Evolutionary conservation across 73 alveolate genomes (phyloP), one percentile per base, ranked within the genome.

Genomic region (Effrenium voratum): DNA sequence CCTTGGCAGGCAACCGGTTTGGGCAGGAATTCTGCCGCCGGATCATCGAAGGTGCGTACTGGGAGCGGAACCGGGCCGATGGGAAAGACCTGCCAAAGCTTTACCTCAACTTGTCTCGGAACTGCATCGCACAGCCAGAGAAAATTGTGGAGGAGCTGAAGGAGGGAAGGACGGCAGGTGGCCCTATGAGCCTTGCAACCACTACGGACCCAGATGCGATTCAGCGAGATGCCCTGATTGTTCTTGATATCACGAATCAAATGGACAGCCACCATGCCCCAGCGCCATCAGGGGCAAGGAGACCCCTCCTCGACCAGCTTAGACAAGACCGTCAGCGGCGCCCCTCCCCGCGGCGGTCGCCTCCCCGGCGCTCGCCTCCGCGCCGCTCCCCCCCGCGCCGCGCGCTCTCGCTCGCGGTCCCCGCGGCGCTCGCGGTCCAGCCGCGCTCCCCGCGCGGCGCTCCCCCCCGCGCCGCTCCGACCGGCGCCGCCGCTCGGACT

Each of bases 11-110:
- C 82, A 72, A 72, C 49, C 82, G 82, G 34, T 72, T 72, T 32
- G 82, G 82, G 34, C 82, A 72, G 26, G 82, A 72, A 47, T 72
- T 72, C n/a, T 72, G 82, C 47, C 82, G 82, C 34, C 82, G 82
- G 10, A 72, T 72, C 82, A 72, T 72, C 15, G 82, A 72, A 34
- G 82, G 82, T 30, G 82, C 82, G 30, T 72, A 72, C 82, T 72
- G 82, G 82, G 82, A 72, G 46, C 82, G 82, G 30, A 72, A 72
- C 49, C 82, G 82, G 16, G 30, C 82, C 47, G 82, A 34, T 32
- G 26, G 26, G 26, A 72, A 36, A 72, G 82, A 72, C 10, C n/a
- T 72, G 82, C 82, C 82, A 72, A 72, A 72, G 82, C 82, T 72
- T 6, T 72, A 36, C 52, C 38, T 72, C 49, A 47, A 72, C 28